Conservation (phyloP, 1,139 yeast genomes). For the Diutina mesorugosa region DNA sequence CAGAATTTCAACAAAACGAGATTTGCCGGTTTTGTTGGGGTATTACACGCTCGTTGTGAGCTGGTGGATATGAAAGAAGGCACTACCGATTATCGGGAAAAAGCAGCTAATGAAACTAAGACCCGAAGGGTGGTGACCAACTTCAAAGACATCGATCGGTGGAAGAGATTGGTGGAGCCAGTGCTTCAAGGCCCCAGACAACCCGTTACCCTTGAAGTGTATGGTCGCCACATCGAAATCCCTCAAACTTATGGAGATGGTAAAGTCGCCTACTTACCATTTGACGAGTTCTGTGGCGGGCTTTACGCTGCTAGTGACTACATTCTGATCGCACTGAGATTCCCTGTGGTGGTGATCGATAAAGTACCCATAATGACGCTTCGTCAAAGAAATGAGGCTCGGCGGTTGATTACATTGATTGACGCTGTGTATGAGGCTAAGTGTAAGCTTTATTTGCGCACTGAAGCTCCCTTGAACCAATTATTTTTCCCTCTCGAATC, state of each 20-base stretch:
- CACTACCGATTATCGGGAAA: neutral
- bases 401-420: constrained; percentile 50
- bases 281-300: constrained; percentile 43
- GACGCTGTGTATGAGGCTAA: constrained; percentile 61
- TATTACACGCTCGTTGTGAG: constrained; percentile 49
- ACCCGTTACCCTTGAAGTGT: constrained; percentile 9
- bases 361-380: constrained; percentile 49
- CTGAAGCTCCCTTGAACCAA: constrained; percentile 35
- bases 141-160: neutral
- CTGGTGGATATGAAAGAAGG: constrained; percentile 42
- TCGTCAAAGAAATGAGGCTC: constrained; percentile 53
- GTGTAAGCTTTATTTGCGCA: constrained; percentile 42
- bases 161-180: neutral
- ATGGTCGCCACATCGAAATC: constrained; percentile 37
- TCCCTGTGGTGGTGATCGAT: constrained; percentile 42
- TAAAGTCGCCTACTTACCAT: constrained; percentile 37
- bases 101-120: neutral
- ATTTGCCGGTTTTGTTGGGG: constrained; percentile 42
- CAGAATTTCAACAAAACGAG: constrained; percentile 48
- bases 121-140: neutral
- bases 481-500: constrained; percentile 44
- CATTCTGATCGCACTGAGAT: constrained; percentile 51
- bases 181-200: neutral
- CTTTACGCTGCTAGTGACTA: constrained; percentile 57
- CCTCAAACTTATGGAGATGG: constrained; percentile 26